Conservation (phyloP, 495 filamentous ascomycete species). For the Terfezia boudieri region DNA sequence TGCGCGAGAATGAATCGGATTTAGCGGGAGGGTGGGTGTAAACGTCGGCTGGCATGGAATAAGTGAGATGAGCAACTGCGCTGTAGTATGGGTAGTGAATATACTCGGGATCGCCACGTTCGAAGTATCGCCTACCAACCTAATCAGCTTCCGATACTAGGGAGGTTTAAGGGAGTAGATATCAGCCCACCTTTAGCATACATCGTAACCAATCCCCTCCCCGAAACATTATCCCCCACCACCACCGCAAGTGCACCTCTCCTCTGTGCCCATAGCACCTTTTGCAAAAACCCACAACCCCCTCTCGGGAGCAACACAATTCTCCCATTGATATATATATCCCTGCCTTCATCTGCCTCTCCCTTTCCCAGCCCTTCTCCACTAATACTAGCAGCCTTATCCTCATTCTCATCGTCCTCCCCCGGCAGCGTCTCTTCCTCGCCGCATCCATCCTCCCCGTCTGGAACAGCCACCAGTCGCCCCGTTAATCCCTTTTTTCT, state of each 20-base stretch:
- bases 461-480: conserved; percentile 1
- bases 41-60: conserved; percentile 31
- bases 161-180: not conserved
- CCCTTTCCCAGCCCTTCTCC: conserved; percentile 39
- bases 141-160: too few relatives aligned
- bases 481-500: conserved; percentile 39
- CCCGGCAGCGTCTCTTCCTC: conserved; percentile 29
- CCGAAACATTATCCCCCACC: conserved; percentile 54
- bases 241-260: conserved; percentile 75
- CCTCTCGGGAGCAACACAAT: conserved; percentile 75
- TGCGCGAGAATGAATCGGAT: not conserved
- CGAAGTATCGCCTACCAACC: not conserved
- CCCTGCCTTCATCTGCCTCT: conserved; percentile 88
- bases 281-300: conserved; percentile 90
- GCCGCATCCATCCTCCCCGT: not conserved
- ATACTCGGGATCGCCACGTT: conserved; percentile 24
- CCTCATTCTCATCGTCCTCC: conserved; percentile 53
- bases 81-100: conserved; percentile 88
- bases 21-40: not conserved
- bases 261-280: conserved; percentile 87
- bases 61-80: conserved; percentile 76
- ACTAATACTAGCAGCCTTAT: conserved; percentile 17
- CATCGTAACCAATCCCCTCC: conserved; percentile 61
- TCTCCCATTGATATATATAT: conserved; percentile 80
- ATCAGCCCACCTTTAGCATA: conserved; percentile 36